Percentiles rank a stretch among this genome's conserved stretches.
Evolutionary conservation across 208 protist genomes (phyloP).

Genomic region (Trypanosomatidae sp.): DNA sequence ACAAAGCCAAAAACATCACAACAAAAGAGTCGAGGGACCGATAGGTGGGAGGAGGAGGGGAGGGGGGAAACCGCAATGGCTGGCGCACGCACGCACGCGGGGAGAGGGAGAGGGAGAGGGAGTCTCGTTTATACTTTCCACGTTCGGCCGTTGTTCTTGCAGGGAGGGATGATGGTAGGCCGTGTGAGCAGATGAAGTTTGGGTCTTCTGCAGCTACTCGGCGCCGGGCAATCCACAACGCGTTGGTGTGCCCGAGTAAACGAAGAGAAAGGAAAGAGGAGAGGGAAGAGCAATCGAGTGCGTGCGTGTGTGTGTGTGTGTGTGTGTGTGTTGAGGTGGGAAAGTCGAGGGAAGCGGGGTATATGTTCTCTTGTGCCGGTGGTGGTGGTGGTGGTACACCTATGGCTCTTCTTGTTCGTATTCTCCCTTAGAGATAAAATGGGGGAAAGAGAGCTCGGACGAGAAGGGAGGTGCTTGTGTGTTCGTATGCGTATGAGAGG

Average conservation of each 20-base stretch:
- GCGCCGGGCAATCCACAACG: neutral
- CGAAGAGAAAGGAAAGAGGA: neutral
- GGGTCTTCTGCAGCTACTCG: too few relatives aligned
- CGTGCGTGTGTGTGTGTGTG: neutral
- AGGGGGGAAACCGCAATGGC: neutral
- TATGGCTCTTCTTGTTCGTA: neutral
- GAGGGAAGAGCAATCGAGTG: constrained; percentile 4
- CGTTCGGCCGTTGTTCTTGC: neutral
- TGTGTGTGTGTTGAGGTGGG: neutral
- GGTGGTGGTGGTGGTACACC: neutral
- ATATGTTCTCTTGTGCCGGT: neutral
- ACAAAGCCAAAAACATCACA: too few relatives aligned
- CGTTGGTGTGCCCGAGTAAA: neutral
- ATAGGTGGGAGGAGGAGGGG: neutral
- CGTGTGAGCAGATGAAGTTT: neutral
- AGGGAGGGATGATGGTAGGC: neutral
- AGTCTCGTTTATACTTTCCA: neutral
- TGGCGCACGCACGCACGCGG: neutral
- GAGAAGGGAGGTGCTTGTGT: neutral
- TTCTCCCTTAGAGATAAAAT: neutral
- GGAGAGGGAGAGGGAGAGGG: neutral
- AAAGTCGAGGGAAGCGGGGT: neutral
- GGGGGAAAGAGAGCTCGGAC: neutral
- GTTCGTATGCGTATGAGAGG: neutral
- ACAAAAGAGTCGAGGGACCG: neutral